phyloP scores from a whole-genome alignment of 2,329 filamentous ascomycete species.

The Colletotrichum coccodes region DNA sequence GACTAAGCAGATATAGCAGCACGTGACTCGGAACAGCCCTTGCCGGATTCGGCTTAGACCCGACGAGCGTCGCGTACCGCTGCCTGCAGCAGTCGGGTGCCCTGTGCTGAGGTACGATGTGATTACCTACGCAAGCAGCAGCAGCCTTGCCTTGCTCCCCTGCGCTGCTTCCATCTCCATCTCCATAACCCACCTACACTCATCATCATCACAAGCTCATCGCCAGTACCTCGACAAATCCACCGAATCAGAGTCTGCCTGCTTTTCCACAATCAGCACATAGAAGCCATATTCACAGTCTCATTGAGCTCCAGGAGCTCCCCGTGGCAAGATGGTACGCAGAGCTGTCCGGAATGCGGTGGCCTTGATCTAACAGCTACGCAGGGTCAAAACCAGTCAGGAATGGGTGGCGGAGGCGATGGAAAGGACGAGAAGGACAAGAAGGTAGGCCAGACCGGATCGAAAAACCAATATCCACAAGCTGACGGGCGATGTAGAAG shows the following conservation, averaged over 20 bases:
- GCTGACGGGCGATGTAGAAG: conserved; percentile 70
- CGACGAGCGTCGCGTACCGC: conserved; percentile 57
- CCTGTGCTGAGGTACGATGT: conserved; percentile 5
- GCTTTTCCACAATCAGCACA: neutral
- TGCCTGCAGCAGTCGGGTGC: conserved; percentile 46
- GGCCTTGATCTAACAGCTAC: conserved; percentile 30
- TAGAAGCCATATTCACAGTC: neutral
- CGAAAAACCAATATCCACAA: neutral
- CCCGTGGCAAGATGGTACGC: conserved; percentile 40
- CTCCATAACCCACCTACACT: conserved; percentile 37
- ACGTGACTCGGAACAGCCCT: neutral
- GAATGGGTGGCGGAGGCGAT: conserved; percentile 82
- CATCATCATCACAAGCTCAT: conserved; percentile 30
- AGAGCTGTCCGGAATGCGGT: neutral
- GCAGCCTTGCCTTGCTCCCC: conserved; percentile 36
- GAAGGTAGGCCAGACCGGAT: conserved; percentile 71
- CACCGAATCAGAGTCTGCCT: neutral
- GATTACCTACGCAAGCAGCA: conserved; percentile 33
- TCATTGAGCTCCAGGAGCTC: conserved; percentile 25
- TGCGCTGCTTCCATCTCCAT: conserved; percentile 44
- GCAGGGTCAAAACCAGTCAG: conserved; percentile 87
- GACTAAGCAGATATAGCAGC: rapidly evolving
- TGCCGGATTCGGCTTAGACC: neutral
- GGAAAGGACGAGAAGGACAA: conserved; percentile 90
- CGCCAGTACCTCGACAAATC: neutral